phyloP scores from a whole-genome alignment of 352 stramenopile genomes.

The Pythium oligandrum region DNA sequence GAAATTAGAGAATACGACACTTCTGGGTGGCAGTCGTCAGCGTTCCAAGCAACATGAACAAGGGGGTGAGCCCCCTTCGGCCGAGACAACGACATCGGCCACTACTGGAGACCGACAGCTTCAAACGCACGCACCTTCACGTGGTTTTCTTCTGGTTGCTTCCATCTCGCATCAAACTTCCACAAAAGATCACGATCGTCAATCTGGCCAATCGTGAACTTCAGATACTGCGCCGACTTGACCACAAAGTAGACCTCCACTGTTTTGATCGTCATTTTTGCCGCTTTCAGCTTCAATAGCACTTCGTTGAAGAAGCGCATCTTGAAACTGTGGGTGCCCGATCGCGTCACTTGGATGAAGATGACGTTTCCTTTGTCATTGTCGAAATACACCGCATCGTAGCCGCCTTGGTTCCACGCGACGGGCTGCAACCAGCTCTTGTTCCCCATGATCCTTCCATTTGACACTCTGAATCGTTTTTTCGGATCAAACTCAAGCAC shows the following conservation, averaged over 20 bases:
- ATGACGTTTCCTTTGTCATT: conserved; percentile 16
- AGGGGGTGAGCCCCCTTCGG: too few relatives aligned
- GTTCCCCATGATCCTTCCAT: conserved; percentile 16
- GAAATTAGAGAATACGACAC: too few relatives aligned
- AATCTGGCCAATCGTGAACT: conserved; percentile 11
- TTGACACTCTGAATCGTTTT: conserved; percentile 11
- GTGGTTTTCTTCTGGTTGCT: conserved; percentile 8
- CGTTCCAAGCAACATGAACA: too few relatives aligned
- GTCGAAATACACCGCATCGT: conserved; percentile 26
- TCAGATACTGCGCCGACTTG: conserved; percentile 7
- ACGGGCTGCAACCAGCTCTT: conserved; percentile 20
- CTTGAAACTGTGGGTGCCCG: conserved; percentile 22
- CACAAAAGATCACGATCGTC: conserved; percentile 10
- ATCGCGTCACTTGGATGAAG: conserved; percentile 21
- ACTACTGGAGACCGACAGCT: background rate
- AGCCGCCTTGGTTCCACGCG: conserved; percentile 22
- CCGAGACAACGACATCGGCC: too few relatives aligned
- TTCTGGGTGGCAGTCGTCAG: too few relatives aligned
- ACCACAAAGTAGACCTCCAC: conserved; percentile 13
- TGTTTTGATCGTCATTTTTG: conserved; percentile 11
- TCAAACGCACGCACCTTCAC: conserved; percentile 8
- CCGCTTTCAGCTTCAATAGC: conserved; percentile 13
- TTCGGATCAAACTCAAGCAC: conserved; percentile 15
- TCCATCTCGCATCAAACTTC: conserved; percentile 7
- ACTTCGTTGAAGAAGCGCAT: conserved; percentile 21